phyloP scores from a whole-genome alignment of 2,329 filamentous ascomycete genomes.

The Penicillium sp. region DNA sequence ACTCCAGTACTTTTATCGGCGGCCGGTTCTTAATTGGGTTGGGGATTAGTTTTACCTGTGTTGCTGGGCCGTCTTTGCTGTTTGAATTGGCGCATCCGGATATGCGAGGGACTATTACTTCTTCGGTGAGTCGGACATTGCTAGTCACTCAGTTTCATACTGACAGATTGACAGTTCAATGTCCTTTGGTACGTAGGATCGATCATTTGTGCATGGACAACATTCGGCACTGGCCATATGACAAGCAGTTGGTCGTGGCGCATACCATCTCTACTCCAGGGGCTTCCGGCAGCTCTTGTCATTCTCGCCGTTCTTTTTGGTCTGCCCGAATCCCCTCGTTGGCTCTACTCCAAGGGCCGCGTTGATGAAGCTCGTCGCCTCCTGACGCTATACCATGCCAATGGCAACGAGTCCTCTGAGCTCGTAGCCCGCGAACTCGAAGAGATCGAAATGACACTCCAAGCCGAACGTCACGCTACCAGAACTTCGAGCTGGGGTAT shows the following conservation, averaged over 20 bases:
- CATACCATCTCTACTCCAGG: constrained; percentile 6
- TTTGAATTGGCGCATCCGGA: constrained; percentile 1
- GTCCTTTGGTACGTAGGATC: not conserved
- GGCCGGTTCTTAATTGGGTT: not conserved
- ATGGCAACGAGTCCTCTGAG: constrained; percentile 32
- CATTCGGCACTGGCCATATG: not conserved
- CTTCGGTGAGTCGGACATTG: not conserved
- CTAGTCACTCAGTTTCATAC: not conserved
- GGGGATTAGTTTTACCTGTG: not conserved
- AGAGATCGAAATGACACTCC: constrained; percentile 29
- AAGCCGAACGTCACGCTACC: constrained; percentile 54
- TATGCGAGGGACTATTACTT: not conserved
- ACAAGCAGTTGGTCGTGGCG: not conserved
- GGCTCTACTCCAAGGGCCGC: constrained; percentile 47
- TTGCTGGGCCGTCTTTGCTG: constrained; percentile 1
- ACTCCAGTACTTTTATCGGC: not conserved
- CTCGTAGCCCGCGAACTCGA: constrained; percentile 28
- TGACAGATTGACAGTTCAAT: not conserved
- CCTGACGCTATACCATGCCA: constrained; percentile 57
- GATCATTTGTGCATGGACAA: not conserved
- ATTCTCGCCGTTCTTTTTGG: not conserved
- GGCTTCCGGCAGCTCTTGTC: not conserved
- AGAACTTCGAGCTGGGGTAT: constrained; percentile 50
- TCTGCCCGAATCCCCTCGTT: constrained; percentile 9
- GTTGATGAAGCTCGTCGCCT: constrained; percentile 54